Percentiles rank a stretch among this genome's conserved stretches.
These are phyloP conservation scores for Kentomonas sorsogonicus DNA, from an alignment of 208 protist genomes.

Conservation along the genomic window DNA sequence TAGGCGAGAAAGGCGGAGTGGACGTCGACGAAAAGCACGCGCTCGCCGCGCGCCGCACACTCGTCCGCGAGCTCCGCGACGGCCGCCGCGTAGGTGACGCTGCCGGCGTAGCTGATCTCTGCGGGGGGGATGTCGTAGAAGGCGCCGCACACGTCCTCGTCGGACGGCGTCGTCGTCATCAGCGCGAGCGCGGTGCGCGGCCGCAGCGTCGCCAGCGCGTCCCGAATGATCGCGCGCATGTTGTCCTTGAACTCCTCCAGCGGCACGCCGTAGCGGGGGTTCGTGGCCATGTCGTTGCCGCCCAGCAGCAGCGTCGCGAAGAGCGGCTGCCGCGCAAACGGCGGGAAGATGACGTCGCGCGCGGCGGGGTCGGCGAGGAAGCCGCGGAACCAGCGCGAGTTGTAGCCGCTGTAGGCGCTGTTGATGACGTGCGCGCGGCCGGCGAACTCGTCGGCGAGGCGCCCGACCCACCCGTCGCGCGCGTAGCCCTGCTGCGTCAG, in stretches of 20 bases:
- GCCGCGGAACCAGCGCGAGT: conserved; percentile 40
- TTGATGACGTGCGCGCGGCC: conserved; percentile 48
- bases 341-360: conserved; percentile 19
- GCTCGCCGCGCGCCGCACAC: conserved; percentile 17
- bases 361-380: conserved; percentile 20
- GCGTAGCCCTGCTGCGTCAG: conserved; percentile 43
- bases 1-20: conserved; percentile 8
- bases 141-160: conserved; percentile 21
- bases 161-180: conserved; percentile 29
- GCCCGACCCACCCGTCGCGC: conserved; percentile 30
- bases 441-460: conserved; percentile 30
- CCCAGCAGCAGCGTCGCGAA: conserved; percentile 38
- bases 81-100: no score
- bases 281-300: conserved; percentile 25
- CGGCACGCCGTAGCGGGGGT: conserved; percentile 21
- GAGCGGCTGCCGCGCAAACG: conserved; percentile 18
- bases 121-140: no score
- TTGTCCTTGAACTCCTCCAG: conserved; percentile 29
- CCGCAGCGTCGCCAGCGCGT: conserved; percentile 16
- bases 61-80: conserved; percentile 27
- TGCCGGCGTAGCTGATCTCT: no score
- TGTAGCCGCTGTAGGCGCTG: conserved; percentile 59
- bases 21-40: conserved; percentile 26
- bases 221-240: conserved; percentile 27
- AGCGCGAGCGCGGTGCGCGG: conserved; percentile 38